Base-by-base conservation (phyloP, 2,329 filamentous ascomycete species). In the Ceratocystis variospora region DNA sequence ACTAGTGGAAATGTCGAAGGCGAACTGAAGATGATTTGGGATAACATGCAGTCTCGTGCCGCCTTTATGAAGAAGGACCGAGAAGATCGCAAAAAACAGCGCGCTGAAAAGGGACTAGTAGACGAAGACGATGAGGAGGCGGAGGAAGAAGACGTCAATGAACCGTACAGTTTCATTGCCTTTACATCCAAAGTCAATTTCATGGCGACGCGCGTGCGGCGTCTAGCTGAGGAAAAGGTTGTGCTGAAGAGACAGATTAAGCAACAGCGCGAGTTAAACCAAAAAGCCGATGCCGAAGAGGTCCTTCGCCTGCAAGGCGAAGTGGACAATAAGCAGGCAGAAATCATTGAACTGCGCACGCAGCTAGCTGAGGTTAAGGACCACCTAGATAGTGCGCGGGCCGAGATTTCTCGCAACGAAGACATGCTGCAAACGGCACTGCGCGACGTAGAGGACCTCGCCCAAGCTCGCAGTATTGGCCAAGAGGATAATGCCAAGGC, bases 221-320 rank as follows among this genome's bases (percentile, higher is more conserved):
- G 83, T 22, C 79, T 96, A 45, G 87, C 89, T 69, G 89, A 96
- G 71, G 92, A 97, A 73, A 95, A 96, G 73, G 84, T 85, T 62
- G 92, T 96, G 25, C 81, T 97, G 7, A 88, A 93, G 72, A 85
- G 91, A 55, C 92, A 97, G 74, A 93, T 96, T 72, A 93, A 96
- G 77, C 92, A 97, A 74, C 93, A 97, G 76, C 88, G 92, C 67
- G 90, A 96, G 72, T 82, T 96, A 67, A 96, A 96, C 76, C 91
- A 82, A 77, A 92, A 92, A 72, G 91, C 90, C 0, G 90, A 96
- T 70, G 80, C 83, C 22, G 81, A 86, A 68, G 84, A 86, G 72
- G 86, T 88, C 37, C 37, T 68, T 12, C 55, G 67, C n/a, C 61
- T 64, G n/a, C 67, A 67, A 48, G 57, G 57, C 17, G 68, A 68